Percentiles rank a stretch among this genome's conserved stretches.
phyloP scores from a whole-genome alignment of 2,329 filamentous ascomycete species.

The Xylariomycetidae sp. region DNA sequence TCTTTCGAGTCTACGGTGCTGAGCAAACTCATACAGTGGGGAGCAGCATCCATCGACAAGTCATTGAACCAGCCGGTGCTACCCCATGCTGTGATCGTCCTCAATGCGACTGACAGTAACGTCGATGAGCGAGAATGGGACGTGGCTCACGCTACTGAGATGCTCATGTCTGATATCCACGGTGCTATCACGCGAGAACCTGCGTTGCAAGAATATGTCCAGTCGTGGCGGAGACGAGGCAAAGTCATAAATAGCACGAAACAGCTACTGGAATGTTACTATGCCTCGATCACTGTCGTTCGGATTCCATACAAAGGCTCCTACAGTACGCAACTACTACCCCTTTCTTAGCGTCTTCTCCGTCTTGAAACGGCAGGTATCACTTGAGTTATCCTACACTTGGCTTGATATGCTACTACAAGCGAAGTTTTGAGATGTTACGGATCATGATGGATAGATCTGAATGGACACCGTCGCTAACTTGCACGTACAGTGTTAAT shows the following conservation, averaged over 20 bases:
- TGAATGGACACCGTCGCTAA: no score
- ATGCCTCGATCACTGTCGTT: constrained; percentile 43
- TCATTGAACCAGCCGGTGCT: constrained; percentile 51
- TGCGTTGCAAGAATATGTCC: constrained; percentile 34
- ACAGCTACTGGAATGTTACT: constrained; percentile 45
- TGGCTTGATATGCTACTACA: no score
- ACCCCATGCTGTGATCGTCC: constrained; percentile 49
- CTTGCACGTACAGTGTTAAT: constrained; percentile 36
- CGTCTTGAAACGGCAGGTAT: no score
- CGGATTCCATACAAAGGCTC: constrained; percentile 38
- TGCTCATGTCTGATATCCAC: constrained; percentile 31
- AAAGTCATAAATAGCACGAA: constrained; percentile 38
- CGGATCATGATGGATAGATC: no score
- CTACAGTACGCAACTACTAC: constrained; percentile 28
- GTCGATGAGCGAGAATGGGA: constrained; percentile 40
- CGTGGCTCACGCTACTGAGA: constrained; percentile 31
- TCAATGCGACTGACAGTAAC: constrained; percentile 40
- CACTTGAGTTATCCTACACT: no score
- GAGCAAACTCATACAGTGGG: constrained; percentile 43
- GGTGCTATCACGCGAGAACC: constrained; percentile 28
- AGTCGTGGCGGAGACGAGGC: constrained; percentile 36
- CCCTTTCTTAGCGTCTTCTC: no score
- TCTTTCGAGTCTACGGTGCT: constrained; percentile 37
- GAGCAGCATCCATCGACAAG: constrained; percentile 44
- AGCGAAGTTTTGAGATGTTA: no score